Base-by-base conservation (phyloP, 2,329 filamentous ascomycete genomes). In the Colletotrichum coccodes region DNA sequence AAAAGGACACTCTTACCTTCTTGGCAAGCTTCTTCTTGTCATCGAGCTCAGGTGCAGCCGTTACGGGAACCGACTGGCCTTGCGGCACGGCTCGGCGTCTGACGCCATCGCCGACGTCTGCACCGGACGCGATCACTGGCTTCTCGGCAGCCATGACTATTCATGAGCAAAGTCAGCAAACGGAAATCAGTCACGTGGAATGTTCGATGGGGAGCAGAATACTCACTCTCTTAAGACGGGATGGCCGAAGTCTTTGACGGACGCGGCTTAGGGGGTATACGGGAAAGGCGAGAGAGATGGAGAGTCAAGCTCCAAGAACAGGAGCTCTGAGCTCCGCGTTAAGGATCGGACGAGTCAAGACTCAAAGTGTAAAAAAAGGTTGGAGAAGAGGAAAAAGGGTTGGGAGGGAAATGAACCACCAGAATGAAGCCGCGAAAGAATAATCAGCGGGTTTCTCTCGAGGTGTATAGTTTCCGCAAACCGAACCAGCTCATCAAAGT, bases 1-100 rank as follows among this genome's bases (percentile, higher is more conserved):
- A 44, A 44, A 34, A 54, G 42, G 42, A 66, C 57, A 57, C 50
- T 50, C 78, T 66, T 72, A 90, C 88, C 86, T 90, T 87, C 79
- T 87, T 86, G 68, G 76, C 78, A 23, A 85, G 79, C 78, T 88
- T 87, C 83, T 90, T 91, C 78, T 87, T 87, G 73, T 91, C 87
- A 72, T 89, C 87, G 30, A 83, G 75, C 75, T 90, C 84, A 54
- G 79, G 72, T 68, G 77, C 71, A 34, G 77, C 74, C 67, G 79
- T 76, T 71, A 77, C 73, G 67, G 79, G 73, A 70, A 81, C 72
- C 68, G 76, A 76, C 62, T 81, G 79, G 67, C 82, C 79, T 49
- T 82, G 82, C 53, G 84, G 83, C 62, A 85, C 80, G 75, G 86
- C 84, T 75, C 89, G 87, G 75, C 88, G 82, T 73, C 89, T 84